A percentile compares a stretch with the other conserved stretches of the same genome.
These are phyloP conservation scores for Mycena belliarum DNA, from an alignment of 768 basidiomycete species.

Conservation along the genomic window DNA sequence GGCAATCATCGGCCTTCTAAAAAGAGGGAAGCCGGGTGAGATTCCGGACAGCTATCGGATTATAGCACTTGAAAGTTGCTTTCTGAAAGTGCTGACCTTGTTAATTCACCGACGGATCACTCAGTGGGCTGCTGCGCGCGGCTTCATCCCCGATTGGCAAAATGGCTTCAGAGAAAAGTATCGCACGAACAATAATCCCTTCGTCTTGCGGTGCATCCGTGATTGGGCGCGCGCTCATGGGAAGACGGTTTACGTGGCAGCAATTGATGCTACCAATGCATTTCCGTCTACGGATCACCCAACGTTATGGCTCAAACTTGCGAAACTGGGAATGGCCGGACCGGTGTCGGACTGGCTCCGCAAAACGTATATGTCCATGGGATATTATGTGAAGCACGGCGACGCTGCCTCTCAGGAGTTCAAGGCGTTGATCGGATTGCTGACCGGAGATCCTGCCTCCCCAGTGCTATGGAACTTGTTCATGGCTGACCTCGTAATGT, in stretches of 20 bases:
- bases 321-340: no score
- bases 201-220: constrained; percentile 20
- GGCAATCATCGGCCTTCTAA: background rate
- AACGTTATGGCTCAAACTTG: no score
- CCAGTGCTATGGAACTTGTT: no score
- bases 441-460: no score
- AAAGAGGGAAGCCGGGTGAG: constrained; percentile 19
- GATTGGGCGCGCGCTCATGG: constrained; percentile 14
- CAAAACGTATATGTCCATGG: no score
- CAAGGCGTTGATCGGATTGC: no score
- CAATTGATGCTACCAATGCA: background rate
- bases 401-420: no score
- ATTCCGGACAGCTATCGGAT: constrained; percentile 2
- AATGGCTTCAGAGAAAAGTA: constrained; percentile 26
- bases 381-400: no score
- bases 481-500: no score
- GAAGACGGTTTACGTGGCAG: constrained; percentile 19
- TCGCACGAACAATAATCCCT: constrained; percentile 26
- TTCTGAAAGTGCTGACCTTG: constrained; percentile 1
- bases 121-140: constrained; percentile 13
- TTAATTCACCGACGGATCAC: constrained; percentile 12
- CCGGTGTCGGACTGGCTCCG: no score
- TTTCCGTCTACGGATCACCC: no score
- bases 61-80: background rate
- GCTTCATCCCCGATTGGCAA: constrained; percentile 28